Evolutionary conservation across 2,329 filamentous ascomycete genomes (phyloP), one percentile per base, ranked within the genome.

Genomic region (Fusarium falciforme): DNA sequence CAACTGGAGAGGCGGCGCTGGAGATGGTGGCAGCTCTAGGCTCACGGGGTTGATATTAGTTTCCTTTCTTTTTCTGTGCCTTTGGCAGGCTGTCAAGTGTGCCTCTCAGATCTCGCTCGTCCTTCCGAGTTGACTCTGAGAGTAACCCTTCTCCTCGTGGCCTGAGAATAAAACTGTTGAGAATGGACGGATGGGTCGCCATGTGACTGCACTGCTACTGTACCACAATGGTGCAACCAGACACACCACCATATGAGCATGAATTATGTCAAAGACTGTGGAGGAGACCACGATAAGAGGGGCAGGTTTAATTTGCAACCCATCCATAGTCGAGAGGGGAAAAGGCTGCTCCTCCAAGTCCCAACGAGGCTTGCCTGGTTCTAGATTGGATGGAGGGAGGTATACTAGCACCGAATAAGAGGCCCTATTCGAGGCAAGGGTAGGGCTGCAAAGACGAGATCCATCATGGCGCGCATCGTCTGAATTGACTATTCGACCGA

Each of bases 291-390:
- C 29, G n/a, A 47, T 47, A 36, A 68, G 71, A 73, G 71, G 64
- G 71, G 71, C 29, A 61, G 25, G 71, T 74, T 73, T 73, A 74
- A 73, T 74, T 74, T 65, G 71, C 59, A 64, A 57, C 64, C 52
- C 63, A 54, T 64, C 52, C 63, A 54, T 61, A 55, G 49, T 74
- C n/a, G 38, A 58, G 71, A 74, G 49, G 67, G 71, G 67, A 68
- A 74, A 55, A 22, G 31, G 54, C 54, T 55, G 31, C 25, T 61
- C 16, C 40, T 40, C 47, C 20, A 27, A 66, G 33, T 20, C 71
- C 27, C 61, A 72, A 66, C 54, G 31, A 73, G 57, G 52, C 61
- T 61, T 49, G 36, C 11, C n/a, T 61, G 47, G 44, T 65, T 52
- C 47, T 31, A 52, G 47, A 52, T 52, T 52, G 71, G 63, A 67